Evolutionary conservation across 2,329 filamentous ascomycete species (phyloP).

Genomic region (Diaporthe ilicicola): DNA sequence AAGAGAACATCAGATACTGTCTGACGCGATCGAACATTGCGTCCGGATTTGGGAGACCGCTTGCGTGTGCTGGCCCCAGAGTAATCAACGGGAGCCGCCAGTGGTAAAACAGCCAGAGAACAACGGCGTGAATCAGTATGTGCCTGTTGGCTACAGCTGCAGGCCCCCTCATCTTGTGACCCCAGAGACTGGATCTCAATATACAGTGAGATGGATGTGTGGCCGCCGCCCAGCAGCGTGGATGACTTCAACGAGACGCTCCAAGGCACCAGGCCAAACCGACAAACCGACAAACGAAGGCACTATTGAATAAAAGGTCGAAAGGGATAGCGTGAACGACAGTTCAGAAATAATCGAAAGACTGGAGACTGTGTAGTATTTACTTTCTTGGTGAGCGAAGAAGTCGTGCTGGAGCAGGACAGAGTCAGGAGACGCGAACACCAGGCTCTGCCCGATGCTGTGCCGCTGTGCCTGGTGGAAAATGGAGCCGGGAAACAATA

Average conservation of each 20-base stretch:
- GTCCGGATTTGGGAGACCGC: background rate
- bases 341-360: too few species aligned
- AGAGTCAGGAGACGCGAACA: background rate
- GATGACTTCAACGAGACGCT: background rate
- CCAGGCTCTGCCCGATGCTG: background rate
- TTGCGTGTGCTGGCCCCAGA: background rate
- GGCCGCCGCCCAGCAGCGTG: background rate
- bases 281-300: background rate
- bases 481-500: too few species aligned
- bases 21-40: background rate
- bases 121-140: background rate
- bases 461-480: background rate
- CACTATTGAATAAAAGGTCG: too few species aligned
- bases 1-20: background rate
- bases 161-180: too few species aligned
- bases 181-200: too few species aligned
- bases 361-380: too few species aligned
- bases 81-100: background rate
- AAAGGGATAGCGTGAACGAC: too few species aligned
- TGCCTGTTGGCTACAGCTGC: too few species aligned
- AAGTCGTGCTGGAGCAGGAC: too few species aligned
- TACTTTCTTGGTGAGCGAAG: too few species aligned
- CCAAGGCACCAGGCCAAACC: background rate
- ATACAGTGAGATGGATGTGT: too few species aligned
- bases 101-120: background rate